Conservation (phyloP, 345 rosid genomes). For the Crucihimalaya himalaica region DNA sequence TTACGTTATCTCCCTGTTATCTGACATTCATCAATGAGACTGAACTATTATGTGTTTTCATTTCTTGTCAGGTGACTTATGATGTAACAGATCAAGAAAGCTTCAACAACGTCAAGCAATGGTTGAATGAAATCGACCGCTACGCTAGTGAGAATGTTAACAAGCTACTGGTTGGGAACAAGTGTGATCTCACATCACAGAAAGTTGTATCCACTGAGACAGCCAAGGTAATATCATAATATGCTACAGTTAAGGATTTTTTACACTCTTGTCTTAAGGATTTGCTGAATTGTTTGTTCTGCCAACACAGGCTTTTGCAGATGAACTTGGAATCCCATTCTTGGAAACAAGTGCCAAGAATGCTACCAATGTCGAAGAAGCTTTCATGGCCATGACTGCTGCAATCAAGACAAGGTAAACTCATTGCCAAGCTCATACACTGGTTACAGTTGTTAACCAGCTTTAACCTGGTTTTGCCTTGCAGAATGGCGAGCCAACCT, state of each 20-base stretch:
- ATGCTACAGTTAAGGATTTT: constrained; percentile 4
- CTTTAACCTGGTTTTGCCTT: neutral
- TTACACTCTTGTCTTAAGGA: neutral
- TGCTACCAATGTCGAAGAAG: constrained; percentile 71
- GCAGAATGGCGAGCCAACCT: constrained; percentile 98
- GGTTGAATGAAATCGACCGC: constrained; percentile 78
- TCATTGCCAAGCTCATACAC: constrained; percentile 17
- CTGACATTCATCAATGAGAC: constrained; percentile 2
- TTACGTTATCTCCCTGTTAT: neutral
- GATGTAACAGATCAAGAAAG: constrained; percentile 85
- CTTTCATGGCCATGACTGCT: constrained; percentile 84
- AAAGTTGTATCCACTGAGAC: constrained; percentile 75
- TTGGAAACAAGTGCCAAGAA: constrained; percentile 83
- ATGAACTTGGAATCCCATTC: constrained; percentile 77
- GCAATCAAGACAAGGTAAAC: constrained; percentile 65
- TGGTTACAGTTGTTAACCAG: neutral
- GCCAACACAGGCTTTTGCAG: constrained; percentile 66
- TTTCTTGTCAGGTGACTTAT: constrained; percentile 60
- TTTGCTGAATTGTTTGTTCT: neutral
- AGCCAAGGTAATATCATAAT: constrained; percentile 54
- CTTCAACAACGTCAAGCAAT: constrained; percentile 77
- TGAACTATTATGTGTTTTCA: neutral
- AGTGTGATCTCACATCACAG: constrained; percentile 65
- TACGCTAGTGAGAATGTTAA: constrained; percentile 78
- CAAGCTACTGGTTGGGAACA: constrained; percentile 78